Conservation (phyloP, 495 filamentous ascomycete species). For the Talaromyces trachyspermus region DNA sequence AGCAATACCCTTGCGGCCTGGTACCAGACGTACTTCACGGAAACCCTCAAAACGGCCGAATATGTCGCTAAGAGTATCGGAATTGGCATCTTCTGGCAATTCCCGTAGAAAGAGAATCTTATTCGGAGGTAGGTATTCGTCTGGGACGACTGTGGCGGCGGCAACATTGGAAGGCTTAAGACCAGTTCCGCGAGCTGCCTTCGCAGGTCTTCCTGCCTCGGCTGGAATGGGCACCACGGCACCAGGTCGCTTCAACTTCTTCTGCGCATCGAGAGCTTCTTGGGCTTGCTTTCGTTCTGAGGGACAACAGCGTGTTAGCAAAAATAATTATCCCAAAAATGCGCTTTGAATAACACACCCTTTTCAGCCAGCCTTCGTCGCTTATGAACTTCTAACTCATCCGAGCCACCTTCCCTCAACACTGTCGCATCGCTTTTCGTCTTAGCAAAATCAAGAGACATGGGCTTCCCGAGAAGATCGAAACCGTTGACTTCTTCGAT, state of each 20-base stretch:
- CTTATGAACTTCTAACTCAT: constrained; percentile 87
- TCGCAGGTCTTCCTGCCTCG: constrained; percentile 54
- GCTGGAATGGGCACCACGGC: constrained; percentile 40
- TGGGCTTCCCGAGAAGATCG: constrained; percentile 87
- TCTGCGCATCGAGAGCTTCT: constrained; percentile 73
- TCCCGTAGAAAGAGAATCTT: constrained; percentile 96
- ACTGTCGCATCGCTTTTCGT: constrained; percentile 87
- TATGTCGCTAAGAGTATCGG: constrained; percentile 68
- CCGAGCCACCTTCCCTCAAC: constrained; percentile 56
- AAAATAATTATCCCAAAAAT: neutral
- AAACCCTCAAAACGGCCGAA: constrained; percentile 93
- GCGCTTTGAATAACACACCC: constrained; percentile 44
- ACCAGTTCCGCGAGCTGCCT: constrained; percentile 66
- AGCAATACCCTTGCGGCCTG: constrained; percentile 80
- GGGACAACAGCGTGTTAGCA: neutral
- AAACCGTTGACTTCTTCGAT: constrained; percentile 91
- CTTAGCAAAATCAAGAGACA: constrained; percentile 78
- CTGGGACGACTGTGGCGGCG: constrained; percentile 73
- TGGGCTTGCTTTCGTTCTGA: constrained; percentile 87
- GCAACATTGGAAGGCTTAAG: constrained; percentile 71
- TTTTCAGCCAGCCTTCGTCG: constrained; percentile 80
- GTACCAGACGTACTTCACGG: constrained; percentile 83
- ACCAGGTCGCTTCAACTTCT: constrained; percentile 70
- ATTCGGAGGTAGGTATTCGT: constrained; percentile 96
- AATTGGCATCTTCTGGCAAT: constrained; percentile 77